Evolutionary conservation across 2,329 filamentous ascomycete species (phyloP).

Genomic region (Penicillium nordicum): DNA sequence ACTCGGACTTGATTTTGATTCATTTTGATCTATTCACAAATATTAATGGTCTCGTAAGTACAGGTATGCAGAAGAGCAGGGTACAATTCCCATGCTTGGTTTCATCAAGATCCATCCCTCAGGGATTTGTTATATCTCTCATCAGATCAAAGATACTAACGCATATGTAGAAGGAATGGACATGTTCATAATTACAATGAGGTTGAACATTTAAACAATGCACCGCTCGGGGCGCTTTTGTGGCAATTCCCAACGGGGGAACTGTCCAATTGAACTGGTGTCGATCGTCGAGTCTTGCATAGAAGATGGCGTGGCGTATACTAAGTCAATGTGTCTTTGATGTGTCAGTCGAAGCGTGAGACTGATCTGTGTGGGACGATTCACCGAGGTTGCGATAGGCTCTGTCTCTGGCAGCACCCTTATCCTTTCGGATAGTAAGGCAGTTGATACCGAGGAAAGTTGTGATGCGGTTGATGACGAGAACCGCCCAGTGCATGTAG

Average conservation of each 20-base stretch:
- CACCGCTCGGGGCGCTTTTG: background rate
- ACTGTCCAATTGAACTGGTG: background rate
- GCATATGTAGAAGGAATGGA: background rate
- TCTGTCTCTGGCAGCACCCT: slow-evolving; percentile 32
- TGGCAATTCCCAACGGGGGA: background rate
- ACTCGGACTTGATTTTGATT: background rate
- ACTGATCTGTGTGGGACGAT: slow-evolving; percentile 10
- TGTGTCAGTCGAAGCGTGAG: slow-evolving; percentile 3
- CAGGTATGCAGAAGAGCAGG: background rate
- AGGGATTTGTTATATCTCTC: background rate
- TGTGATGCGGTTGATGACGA: slow-evolving; percentile 90
- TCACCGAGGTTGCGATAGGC: slow-evolving; percentile 38
- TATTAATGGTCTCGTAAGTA: slow-evolving; percentile 10
- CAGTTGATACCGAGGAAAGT: slow-evolving; percentile 91
- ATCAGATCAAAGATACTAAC: background rate
- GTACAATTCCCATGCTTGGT: background rate
- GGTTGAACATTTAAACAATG: slow-evolving; percentile 1
- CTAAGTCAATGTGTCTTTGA: slow-evolving; percentile 9
- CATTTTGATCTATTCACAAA: slow-evolving; percentile 9
- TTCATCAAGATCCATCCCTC: background rate
- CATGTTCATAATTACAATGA: slow-evolving; percentile 12
- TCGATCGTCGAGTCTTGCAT: background rate
- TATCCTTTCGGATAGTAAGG: slow-evolving; percentile 66
- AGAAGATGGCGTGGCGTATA: background rate
- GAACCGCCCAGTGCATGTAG: slow-evolving; percentile 88